Evolutionary conservation across 345 rosid genomes (phyloP), one percentile per base, ranked within the genome.

Genomic region (Brassica incana): DNA sequence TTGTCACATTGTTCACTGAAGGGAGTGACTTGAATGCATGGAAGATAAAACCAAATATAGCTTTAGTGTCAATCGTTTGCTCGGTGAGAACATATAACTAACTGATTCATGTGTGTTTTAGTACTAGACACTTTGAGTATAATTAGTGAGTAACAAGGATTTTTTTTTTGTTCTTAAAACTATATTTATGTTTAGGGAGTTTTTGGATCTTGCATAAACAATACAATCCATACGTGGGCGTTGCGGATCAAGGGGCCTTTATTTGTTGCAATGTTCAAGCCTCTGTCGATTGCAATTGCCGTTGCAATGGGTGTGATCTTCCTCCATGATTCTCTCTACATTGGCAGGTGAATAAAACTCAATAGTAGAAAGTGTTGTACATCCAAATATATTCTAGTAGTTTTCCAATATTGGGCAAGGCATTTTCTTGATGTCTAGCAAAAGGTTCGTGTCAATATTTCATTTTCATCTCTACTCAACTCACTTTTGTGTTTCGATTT

Each of bases 281-380:
- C 97, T 8, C 75, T 93, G 81, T 88, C 98, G 0, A 93, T 93
- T n/a, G 93, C 86, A 12, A 88, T 88, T 50, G 98, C 95, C 0
- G 93, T 83, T 27, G 84, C 86, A 65, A 89, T 91, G 97, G 88
- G 92, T 0, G 80, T 85, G 67, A 76, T 87, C 50, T 87, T 93
- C 83, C 93, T 93, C 2, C 88, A 91, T 0, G 97, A 91, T 77
- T 76, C 87, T 65, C 97, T 91, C 29, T 82, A 88, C 78, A 88
- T 91, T 2, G 95, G 97, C 73, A 91, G 95, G 97, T 89, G 81
- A 52, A 35, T 2, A 6, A 5, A 8, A 8, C 23, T 74, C 1
- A n/a, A 54, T 36, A 11, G 0, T 38, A 30, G 16, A 18, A 29
- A 63, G 14, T 35, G 20, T 8, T 23, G 64, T 50, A 8, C 27